A percentile compares a stretch with the other conserved stretches of the same genome.
phyloP scores from a whole-genome alignment of 805 yeast genomes.

The Cyberlindnera japonica region DNA sequence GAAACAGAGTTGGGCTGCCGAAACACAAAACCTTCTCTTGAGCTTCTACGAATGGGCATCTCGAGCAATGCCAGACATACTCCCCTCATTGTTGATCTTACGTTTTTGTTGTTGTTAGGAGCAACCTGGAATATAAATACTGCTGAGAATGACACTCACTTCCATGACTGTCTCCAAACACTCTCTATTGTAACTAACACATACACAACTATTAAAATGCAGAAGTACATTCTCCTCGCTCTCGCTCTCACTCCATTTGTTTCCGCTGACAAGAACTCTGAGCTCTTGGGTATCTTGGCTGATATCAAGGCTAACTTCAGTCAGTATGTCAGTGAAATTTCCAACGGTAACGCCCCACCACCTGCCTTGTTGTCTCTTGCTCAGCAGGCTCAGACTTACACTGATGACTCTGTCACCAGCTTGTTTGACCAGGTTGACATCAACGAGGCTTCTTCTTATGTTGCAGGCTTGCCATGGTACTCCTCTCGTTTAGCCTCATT shows the following conservation, averaged over 20 bases:
- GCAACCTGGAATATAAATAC: too few species aligned
- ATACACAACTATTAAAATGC: constrained; percentile 2
- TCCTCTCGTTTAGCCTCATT: constrained; percentile 20
- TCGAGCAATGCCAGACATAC: too few species aligned
- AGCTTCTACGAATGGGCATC: too few species aligned
- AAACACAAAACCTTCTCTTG: too few species aligned
- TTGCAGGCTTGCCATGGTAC: constrained; percentile 34
- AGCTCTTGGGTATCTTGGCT: constrained; percentile 11
- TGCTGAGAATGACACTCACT: not conserved
- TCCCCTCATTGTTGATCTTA: too few species aligned
- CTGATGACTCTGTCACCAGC: constrained; percentile 33
- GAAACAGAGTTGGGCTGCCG: too few species aligned
- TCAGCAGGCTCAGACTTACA: constrained; percentile 29
- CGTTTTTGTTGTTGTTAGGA: too few species aligned
- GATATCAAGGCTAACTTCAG: constrained; percentile 20
- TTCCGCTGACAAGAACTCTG: constrained; percentile 10
- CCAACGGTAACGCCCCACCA: constrained; percentile 27
- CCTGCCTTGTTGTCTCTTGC: constrained; percentile 28
- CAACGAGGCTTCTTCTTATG: constrained; percentile 23
- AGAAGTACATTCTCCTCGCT: constrained; percentile 7
- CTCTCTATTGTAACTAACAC: not conserved
- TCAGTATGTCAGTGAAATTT: constrained; percentile 23
- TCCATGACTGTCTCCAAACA: not conserved
- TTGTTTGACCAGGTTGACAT: constrained; percentile 28
- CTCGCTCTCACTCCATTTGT: constrained; percentile 10